A percentile compares a stretch with the other conserved stretches of the same genome.
Evolutionary conservation across 371 early-diverging fungal species (phyloP).

Genomic region (Rhizopus stolonifer): DNA sequence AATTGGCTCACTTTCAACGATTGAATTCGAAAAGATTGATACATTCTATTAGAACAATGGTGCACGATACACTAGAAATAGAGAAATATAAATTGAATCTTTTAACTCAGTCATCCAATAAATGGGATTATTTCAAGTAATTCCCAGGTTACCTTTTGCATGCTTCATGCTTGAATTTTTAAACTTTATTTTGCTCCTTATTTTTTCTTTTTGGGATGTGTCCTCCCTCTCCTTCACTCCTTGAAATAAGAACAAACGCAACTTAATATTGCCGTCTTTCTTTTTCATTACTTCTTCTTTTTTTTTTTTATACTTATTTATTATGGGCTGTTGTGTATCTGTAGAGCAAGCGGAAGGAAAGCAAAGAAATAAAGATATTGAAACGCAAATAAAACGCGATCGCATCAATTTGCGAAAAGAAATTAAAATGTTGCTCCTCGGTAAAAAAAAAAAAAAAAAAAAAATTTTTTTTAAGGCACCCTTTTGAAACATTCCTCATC

Average conservation of each 20-base stretch:
- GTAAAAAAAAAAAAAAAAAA: conserved; percentile 38
- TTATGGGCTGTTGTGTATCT: conserved; percentile 88
- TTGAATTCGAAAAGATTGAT: conserved; percentile 24
- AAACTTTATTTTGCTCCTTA: conserved; percentile 1
- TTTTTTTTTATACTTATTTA: background rate
- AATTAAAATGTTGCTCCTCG: conserved; percentile 93
- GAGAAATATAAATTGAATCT: conserved; percentile 11
- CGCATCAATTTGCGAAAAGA: conserved; percentile 74
- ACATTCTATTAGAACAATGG: conserved; percentile 6
- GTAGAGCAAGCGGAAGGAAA: conserved; percentile 79
- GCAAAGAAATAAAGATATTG: conserved; percentile 82
- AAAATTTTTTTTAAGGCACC: background rate
- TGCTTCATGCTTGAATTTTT: conserved; percentile 1
- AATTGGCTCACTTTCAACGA: conserved; percentile 41
- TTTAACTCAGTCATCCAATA: conserved; percentile 10
- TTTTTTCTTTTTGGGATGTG: background rate
- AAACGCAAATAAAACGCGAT: conserved; percentile 80
- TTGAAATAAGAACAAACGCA: background rate
- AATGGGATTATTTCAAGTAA: conserved; percentile 9
- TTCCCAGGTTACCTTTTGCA: background rate
- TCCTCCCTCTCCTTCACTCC: too few relatives aligned
- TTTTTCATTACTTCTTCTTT: background rate
- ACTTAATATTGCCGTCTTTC: background rate
- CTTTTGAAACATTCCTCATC: too few relatives aligned
- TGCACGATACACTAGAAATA: conserved; percentile 8